Conservation (phyloP, 257 asterid species). For the Verbascum thapsus region DNA sequence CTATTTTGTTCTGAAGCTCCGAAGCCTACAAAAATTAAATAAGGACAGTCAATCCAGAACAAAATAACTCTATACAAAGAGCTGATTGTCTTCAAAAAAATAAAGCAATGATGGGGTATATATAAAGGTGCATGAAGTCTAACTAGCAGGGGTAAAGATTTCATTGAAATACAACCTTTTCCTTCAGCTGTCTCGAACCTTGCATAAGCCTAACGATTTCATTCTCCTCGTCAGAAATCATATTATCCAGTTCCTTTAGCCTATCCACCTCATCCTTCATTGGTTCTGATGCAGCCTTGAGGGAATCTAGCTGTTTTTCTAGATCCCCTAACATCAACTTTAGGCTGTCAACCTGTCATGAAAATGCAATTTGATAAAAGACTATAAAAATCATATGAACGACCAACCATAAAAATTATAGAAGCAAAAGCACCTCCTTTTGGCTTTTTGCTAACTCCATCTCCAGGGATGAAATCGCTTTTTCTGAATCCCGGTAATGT, state of each 20-base stretch:
- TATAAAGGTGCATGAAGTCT: not conserved
- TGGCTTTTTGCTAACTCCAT: conserved; percentile 83
- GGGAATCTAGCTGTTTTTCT: conserved; percentile 69
- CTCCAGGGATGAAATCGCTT: conserved; percentile 64
- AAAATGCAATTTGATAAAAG: not conserved
- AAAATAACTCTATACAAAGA: not conserved
- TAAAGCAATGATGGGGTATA: not conserved
- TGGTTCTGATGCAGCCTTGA: conserved; percentile 70
- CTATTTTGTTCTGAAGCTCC: conserved; percentile 87
- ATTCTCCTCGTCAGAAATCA: conserved; percentile 71
- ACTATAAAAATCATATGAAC: conserved; percentile 12
- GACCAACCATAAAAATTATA: conserved; percentile 10
- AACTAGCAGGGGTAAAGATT: conserved; percentile 6
- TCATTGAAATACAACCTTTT: conserved; percentile 56
- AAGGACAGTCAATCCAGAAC: not conserved
- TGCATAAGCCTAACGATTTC: conserved; percentile 72
- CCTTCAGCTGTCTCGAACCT: conserved; percentile 79
- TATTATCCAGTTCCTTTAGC: conserved; percentile 60
- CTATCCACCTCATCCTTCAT: conserved; percentile 64
- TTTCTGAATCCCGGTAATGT: conserved; percentile 62
- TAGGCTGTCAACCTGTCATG: conserved; percentile 68
- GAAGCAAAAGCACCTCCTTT: conserved; percentile 63
- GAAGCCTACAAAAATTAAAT: conserved; percentile 51
- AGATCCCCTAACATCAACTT: conserved; percentile 65
- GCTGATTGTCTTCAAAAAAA: not conserved